phyloP scores from a whole-genome alignment of 768 basidiomycete species.

The Suillus luteus region DNA sequence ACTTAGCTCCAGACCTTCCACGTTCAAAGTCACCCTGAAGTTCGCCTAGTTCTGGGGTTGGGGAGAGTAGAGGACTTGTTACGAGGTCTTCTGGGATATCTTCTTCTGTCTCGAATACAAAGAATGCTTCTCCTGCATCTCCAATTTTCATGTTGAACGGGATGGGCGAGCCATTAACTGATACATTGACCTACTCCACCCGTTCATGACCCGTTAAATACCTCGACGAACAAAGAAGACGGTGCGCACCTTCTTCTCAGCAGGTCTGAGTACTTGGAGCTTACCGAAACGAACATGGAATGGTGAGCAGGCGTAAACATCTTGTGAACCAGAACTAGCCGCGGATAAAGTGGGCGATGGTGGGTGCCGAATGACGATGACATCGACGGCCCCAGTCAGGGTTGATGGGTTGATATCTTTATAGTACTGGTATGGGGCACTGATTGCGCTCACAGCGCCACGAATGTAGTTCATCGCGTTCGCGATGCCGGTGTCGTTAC shows the following conservation, averaged over 20 bases:
- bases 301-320: conserved; percentile 81
- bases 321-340: conserved; percentile 37
- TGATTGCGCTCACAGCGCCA: conserved; percentile 82
- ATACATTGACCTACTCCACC: conserved; percentile 72
- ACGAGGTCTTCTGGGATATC: conserved; percentile 93
- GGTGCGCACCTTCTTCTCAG: conserved; percentile 81
- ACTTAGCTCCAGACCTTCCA: conserved; percentile 46
- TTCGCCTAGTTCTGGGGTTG: conserved; percentile 48
- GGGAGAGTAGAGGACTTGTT: conserved; percentile 86
- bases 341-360: neutral
- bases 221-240: conserved; percentile 7
- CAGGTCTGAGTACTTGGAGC: conserved; percentile 90
- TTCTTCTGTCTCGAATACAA: conserved; percentile 95
- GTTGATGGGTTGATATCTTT: conserved; percentile 96
- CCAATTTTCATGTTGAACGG: conserved; percentile 99
- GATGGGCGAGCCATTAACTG: conserved; percentile 81
- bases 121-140: conserved; percentile 98
- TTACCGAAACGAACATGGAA: conserved; percentile 99
- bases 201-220: neutral
- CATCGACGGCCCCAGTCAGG: conserved; percentile 97
- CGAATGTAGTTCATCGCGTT: conserved; percentile 81
- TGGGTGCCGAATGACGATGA: conserved; percentile 88
- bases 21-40: conserved; percentile 29
- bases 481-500: neutral
- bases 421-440: conserved; percentile 88